Base-by-base conservation (phyloP, 2,329 filamentous ascomycete species). In the Claviceps sp. region DNA sequence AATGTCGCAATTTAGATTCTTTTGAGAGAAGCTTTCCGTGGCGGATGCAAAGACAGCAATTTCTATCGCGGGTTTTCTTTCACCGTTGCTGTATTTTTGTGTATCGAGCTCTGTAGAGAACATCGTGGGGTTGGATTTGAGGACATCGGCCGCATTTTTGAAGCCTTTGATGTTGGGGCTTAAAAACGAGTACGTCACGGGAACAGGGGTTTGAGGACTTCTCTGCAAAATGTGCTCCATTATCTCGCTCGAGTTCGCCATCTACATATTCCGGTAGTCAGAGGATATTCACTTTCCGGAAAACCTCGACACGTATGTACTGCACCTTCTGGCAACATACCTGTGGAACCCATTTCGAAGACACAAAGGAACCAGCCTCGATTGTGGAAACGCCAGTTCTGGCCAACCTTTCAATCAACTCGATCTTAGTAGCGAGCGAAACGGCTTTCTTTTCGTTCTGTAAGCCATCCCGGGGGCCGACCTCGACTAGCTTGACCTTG, bases 291-390 rank as follows among this genome's bases (percentile, higher is more conserved):
- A 23, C 14, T 22, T n/a, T 14, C 6, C 23, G 47, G 6, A 49
- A 40, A 22, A 40, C 14, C 6, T 11, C 17, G 13, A 26, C 34
- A 17, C 11, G 16, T 38, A 17, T n/a, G 16, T 38, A 20, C 9
- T 34, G 29, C 29, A 34, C 9, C 9, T 34, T 34, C 29, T 34
- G 9, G 29, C 29, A 40, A 26, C 64, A 55, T 60, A 88, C 80
- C 74, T 93, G 88, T 3, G 88, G 88, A 48, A 90, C 83, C 79
- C 85, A 90, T 78, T 86, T 88, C 1, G 88, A 86, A 46, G 85
- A 79, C 9, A 94, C 88, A 61, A 94, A 88, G 1, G 85, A 86
- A 1, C 87, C 88, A 17, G 85, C 82, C 66, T 94, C 88, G 55
- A 94, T 91, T 3, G 82, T 82, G 5, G 71, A 70, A 43, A 93